These are phyloP conservation scores for Liquidambar formosana DNA, from an alignment of 164 flowering plant genomes.

Conservation along the genomic window DNA sequence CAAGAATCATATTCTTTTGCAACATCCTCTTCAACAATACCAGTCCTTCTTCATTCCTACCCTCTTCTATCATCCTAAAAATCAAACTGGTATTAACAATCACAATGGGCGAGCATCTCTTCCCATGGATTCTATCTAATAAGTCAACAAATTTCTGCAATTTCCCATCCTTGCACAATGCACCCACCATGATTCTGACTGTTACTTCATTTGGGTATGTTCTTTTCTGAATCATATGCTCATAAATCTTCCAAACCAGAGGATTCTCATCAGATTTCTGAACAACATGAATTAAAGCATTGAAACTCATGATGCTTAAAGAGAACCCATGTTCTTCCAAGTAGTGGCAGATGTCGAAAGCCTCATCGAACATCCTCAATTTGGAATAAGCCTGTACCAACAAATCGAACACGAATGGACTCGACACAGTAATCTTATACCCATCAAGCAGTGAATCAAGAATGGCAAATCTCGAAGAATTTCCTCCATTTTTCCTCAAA, in stretches of 20 bases:
- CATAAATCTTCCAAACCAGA: constrained; percentile 74
- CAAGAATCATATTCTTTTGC: constrained; percentile 67
- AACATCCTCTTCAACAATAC: constrained; percentile 64
- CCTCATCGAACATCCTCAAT: constrained; percentile 57
- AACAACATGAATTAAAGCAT: constrained; percentile 55
- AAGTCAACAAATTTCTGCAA: constrained; percentile 49
- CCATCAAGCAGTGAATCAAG: constrained; percentile 48
- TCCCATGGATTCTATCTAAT: constrained; percentile 64
- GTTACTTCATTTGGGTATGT: constrained; percentile 69
- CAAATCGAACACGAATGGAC: constrained; percentile 68
- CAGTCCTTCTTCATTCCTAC: constrained; percentile 59
- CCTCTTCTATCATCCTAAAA: constrained; percentile 56
- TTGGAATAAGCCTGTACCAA: constrained; percentile 68
- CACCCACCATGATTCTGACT: constrained; percentile 46
- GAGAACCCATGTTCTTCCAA: constrained; percentile 61
- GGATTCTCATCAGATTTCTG: constrained; percentile 45
- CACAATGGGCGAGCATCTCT: constrained; percentile 60
- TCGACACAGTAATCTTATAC: constrained; percentile 37
- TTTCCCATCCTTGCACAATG: constrained; percentile 77
- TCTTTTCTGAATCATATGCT: constrained; percentile 60
- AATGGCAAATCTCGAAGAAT: constrained; percentile 26
- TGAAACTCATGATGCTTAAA: constrained; percentile 56
- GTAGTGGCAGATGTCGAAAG: constrained; percentile 48
- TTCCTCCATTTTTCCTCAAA: constrained; percentile 22
- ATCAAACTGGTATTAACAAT: constrained; percentile 68